A percentile compares a stretch with the other conserved stretches of the same genome.
phyloP scores from a whole-genome alignment of 306 rosid genomes.

The Coriaria nepalensis region DNA sequence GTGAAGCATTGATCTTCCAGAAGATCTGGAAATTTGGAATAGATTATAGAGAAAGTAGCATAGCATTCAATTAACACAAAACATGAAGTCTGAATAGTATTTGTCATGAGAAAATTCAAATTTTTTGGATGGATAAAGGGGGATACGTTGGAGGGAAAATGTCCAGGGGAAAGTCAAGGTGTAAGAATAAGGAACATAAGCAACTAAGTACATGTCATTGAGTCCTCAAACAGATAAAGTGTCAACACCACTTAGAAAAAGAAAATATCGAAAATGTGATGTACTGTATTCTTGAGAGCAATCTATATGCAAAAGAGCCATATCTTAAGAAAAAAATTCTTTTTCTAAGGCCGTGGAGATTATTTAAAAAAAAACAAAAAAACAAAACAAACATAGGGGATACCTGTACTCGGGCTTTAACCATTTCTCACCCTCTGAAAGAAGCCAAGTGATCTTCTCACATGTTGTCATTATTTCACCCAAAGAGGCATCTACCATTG shows the following conservation, averaged over 20 bases:
- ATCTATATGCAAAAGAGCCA: too few species aligned
- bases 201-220: too few species aligned
- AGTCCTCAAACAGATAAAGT: slow-evolving; percentile 7
- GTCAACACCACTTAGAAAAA: background rate
- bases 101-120: background rate
- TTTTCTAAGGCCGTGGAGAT: slow-evolving; percentile 9
- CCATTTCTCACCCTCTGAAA: slow-evolving; percentile 87
- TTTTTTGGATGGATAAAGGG: background rate
- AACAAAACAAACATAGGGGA: slow-evolving; percentile 8
- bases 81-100: background rate
- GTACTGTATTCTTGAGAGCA: too few species aligned
- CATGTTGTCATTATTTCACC: slow-evolving; percentile 94
- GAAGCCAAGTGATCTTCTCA: slow-evolving; percentile 93
- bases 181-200: too few species aligned
- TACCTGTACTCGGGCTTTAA: slow-evolving; percentile 88
- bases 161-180: too few species aligned
- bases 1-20: slow-evolving; percentile 72
- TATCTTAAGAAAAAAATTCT: too few species aligned
- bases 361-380: slow-evolving; percentile 1
- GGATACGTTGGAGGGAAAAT: background rate
- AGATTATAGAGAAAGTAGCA: background rate
- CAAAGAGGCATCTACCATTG: slow-evolving; percentile 83
- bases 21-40: slow-evolving; percentile 43
- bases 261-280: background rate
- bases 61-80: slow-evolving; percentile 1